Conservation (phyloP, 2,329 filamentous ascomycete species). For the Stagonosporopsis rhizophila region DNA sequence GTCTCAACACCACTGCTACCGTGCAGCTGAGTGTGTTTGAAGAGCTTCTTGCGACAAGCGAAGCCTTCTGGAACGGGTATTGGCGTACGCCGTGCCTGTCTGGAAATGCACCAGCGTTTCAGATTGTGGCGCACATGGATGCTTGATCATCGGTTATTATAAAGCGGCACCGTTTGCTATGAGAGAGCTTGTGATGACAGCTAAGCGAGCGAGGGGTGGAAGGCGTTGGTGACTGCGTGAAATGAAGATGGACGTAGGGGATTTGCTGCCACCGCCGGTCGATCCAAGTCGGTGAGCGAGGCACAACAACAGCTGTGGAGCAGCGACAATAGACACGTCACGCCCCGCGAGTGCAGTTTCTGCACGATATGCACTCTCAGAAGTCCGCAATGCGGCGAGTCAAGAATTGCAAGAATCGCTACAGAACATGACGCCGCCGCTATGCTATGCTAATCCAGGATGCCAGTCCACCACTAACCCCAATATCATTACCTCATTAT, state of each 20-base stretch:
- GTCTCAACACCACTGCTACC: slow-evolving; percentile 13
- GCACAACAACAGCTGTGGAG: slow-evolving; percentile 1
- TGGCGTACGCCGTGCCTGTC: slow-evolving; percentile 5
- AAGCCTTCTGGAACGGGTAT: slow-evolving; percentile 16
- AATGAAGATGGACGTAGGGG: background rate
- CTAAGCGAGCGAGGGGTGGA: background rate
- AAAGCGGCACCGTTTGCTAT: background rate
- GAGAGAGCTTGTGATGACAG: background rate
- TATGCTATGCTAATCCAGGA: slow-evolving; percentile 14
- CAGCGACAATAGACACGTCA: slow-evolving; percentile 5
- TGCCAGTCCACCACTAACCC: slow-evolving; percentile 2
- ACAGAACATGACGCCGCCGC: slow-evolving; percentile 19
- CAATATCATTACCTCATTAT: slow-evolving; percentile 7
- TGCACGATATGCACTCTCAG: background rate
- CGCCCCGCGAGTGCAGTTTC: slow-evolving; percentile 4
- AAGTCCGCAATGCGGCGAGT: slow-evolving; percentile 1
- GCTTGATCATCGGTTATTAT: slow-evolving; percentile 1
- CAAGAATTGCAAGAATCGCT: slow-evolving; percentile 5
- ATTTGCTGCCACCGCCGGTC: too few species aligned
- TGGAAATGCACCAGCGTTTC: slow-evolving; percentile 21
- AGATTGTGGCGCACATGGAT: slow-evolving; percentile 7
- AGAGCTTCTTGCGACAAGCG: slow-evolving; percentile 7
- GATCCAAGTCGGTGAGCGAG: too few species aligned
- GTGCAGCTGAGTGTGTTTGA: slow-evolving; percentile 11
- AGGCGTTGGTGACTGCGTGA: background rate